A percentile compares a stretch with the other conserved stretches of the same genome.
Conservation (phyloP, 345 rosid species). For the Iberis pinnata region DNA sequence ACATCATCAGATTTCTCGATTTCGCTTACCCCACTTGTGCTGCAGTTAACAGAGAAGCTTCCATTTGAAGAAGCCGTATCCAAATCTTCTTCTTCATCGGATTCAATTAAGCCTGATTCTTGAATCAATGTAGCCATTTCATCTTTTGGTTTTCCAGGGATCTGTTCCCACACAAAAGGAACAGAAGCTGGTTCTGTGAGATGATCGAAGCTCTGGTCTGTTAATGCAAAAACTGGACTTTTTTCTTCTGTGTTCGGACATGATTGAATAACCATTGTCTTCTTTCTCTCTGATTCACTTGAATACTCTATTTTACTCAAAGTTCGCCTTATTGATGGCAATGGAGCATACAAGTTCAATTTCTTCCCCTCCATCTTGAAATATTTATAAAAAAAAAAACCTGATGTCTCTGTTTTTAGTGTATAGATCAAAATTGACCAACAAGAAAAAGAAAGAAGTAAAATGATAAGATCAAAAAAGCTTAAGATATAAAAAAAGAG, state of each 20-base stretch:
- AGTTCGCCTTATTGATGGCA: constrained; percentile 67
- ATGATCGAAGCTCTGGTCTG: constrained; percentile 51
- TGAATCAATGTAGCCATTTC: constrained; percentile 28
- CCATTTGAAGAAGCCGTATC: constrained; percentile 45
- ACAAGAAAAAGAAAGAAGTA: background rate
- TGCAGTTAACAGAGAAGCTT: constrained; percentile 60
- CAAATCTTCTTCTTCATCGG: constrained; percentile 44
- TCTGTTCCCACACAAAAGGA: constrained; percentile 85
- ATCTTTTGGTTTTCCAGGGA: constrained; percentile 70
- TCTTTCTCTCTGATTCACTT: constrained; percentile 13
- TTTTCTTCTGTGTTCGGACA: constrained; percentile 14
- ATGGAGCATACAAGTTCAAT: constrained; percentile 70
- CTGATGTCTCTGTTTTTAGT: too few species aligned
- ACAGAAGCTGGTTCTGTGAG: constrained; percentile 78
- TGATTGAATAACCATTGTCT: constrained; percentile 36
- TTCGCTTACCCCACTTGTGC: constrained; percentile 39
- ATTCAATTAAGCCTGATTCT: constrained; percentile 26
- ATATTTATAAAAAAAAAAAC: background rate
- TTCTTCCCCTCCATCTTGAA: constrained; percentile 59
- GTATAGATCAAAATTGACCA: too few species aligned
- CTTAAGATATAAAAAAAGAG: too few species aligned
- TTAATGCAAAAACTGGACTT: constrained; percentile 24
- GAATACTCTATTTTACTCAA: background rate
- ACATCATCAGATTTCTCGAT: constrained; percentile 34
- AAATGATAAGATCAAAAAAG: background rate